Percentiles rank a stretch among this genome's conserved stretches.
These are phyloP conservation scores for Jackrogersella multiformis DNA, from an alignment of 495 filamentous ascomycete species.

Conservation along the genomic window DNA sequence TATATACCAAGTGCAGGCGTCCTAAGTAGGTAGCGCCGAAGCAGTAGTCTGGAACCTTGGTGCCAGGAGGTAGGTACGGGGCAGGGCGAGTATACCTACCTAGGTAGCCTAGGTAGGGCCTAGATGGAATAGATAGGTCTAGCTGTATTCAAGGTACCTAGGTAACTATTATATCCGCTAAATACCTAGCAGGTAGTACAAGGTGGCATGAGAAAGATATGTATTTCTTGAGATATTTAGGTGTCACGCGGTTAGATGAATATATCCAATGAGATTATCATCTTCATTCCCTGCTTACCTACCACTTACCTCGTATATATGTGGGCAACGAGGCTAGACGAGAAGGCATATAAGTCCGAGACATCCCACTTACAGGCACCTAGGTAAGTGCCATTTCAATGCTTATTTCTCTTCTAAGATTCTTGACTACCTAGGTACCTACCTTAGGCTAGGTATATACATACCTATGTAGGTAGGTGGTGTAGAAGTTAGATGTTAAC, in stretches of 20 bases:
- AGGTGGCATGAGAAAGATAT: not conserved
- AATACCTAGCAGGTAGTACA: not conserved
- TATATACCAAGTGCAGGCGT: not conserved
- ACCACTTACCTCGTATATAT: too few species aligned
- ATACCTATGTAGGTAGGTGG: too few species aligned
- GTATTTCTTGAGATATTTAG: not conserved
- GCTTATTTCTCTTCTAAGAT: too few species aligned
- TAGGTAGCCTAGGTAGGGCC: not conserved
- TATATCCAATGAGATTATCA: not conserved
- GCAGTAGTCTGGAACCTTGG: conserved; percentile 16
- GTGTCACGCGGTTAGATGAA: conserved; percentile 7
- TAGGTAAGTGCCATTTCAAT: too few species aligned
- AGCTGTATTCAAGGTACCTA: conserved; percentile 19
- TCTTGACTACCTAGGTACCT: too few species aligned
- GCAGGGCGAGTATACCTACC: conserved; percentile 7
- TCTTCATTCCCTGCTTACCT: too few species aligned
- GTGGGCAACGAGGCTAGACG: too few species aligned
- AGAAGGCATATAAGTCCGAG: too few species aligned
- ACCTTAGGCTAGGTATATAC: too few species aligned
- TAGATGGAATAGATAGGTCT: conserved; percentile 8
- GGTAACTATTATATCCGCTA: not conserved
- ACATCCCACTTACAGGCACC: too few species aligned
- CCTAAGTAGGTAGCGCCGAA: not conserved
- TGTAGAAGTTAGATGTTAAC: too few species aligned
- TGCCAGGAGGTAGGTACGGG: too few species aligned